A percentile compares a stretch with the other conserved stretches of the same genome.
Evolutionary conservation across 2,329 filamentous ascomycete species (phyloP).

Genomic region (Pleomassaria siparia): DNA sequence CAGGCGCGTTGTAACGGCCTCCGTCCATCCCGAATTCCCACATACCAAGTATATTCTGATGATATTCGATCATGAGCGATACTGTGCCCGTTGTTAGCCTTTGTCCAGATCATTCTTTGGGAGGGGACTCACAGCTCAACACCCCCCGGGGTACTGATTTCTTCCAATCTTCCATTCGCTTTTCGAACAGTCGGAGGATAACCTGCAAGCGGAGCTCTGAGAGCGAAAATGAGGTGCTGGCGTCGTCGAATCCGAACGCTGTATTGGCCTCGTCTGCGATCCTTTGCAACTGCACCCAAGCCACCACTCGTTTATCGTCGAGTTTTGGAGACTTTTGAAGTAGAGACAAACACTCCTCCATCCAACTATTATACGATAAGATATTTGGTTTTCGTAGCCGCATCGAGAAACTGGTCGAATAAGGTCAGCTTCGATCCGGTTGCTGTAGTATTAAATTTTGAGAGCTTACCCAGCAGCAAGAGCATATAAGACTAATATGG

Average conservation of each 20-base stretch:
- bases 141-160: conserved; percentile 33
- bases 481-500: conserved; percentile 34
- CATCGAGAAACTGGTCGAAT: conserved; percentile 29
- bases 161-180: conserved; percentile 40
- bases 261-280: conserved; percentile 42
- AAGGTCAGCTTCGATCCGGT: not conserved
- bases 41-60: conserved; percentile 38
- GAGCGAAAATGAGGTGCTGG: conserved; percentile 40
- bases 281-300: conserved; percentile 36
- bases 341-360: conserved; percentile 36
- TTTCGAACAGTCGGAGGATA: conserved; percentile 39
- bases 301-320: conserved; percentile 32
- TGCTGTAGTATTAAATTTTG: not conserved
- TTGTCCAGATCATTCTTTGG: not conserved
- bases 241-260: conserved; percentile 41
- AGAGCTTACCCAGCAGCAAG: conserved; percentile 30
- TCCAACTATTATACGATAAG: conserved; percentile 39
- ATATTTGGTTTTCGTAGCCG: conserved; percentile 38
- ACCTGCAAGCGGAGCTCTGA: conserved; percentile 39
- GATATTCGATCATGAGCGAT: conserved; percentile 30
- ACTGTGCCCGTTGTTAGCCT: conserved; percentile 7
- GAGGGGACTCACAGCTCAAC: conserved; percentile 25
- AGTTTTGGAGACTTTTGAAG: conserved; percentile 34
- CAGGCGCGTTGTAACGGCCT: conserved; percentile 38
- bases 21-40: conserved; percentile 44